A percentile compares a stretch with the other conserved stretches of the same genome.
Conservation (phyloP, 768 basidiomycete genomes). For the Symmetrospora coprosmae region DNA sequence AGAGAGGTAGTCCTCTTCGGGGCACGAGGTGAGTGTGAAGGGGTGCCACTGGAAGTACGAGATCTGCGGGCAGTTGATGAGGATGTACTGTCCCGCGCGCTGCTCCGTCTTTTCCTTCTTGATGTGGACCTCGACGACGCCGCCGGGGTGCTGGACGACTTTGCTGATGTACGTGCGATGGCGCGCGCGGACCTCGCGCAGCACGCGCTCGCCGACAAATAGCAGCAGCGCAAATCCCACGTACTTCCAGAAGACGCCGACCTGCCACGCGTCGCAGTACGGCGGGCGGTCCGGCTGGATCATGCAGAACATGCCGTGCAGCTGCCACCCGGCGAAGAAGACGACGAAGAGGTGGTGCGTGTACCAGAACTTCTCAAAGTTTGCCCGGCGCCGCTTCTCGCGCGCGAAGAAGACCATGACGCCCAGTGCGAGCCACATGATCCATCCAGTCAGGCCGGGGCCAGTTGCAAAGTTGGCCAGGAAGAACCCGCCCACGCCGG, state of each 20-base stretch:
- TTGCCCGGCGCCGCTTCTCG: constrained; percentile 58
- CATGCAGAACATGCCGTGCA: constrained; percentile 49
- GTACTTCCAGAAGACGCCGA: constrained; percentile 95
- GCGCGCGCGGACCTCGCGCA: constrained; percentile 79
- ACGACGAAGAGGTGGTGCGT: constrained; percentile 49
- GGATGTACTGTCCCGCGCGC: constrained; percentile 51
- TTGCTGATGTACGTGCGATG: constrained; percentile 86
- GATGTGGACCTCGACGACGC: constrained; percentile 88
- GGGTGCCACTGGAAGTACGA: constrained; percentile 97
- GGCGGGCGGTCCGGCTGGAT: constrained; percentile 73
- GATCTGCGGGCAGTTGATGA: constrained; percentile 75
- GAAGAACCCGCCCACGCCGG: constrained; percentile 57
- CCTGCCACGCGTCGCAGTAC: constrained; percentile 65
- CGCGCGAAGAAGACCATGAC: constrained; percentile 73
- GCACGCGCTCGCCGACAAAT: constrained; percentile 72
- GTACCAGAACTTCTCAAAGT: constrained; percentile 70
- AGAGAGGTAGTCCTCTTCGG: constrained; percentile 87
- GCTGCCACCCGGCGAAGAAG: constrained; percentile 84
- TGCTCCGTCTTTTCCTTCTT: constrained; percentile 76
- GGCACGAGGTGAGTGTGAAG: constrained; percentile 74
- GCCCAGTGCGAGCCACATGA: constrained; percentile 47
- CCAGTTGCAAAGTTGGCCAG: constrained; percentile 65
- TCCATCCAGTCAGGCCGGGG: constrained; percentile 33
- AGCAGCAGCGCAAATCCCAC: constrained; percentile 77
- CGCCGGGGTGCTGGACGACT: constrained; percentile 61